Evolutionary conservation across 805 yeast species (phyloP), one percentile per base, ranked within the genome.

Genomic region (Lachancea mirantina): DNA sequence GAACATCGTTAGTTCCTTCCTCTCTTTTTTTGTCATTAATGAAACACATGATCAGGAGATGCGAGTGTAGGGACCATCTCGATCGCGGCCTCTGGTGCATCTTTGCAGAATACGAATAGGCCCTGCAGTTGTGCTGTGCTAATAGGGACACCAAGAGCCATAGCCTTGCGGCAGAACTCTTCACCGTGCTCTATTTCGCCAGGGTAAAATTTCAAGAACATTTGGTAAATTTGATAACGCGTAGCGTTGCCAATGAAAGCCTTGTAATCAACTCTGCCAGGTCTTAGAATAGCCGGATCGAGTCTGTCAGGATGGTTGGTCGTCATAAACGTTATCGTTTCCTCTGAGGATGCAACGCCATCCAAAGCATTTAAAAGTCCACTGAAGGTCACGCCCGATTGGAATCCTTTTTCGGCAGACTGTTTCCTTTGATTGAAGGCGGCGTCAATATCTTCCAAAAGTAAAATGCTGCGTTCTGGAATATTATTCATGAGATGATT

Each of bases 341-440:
- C 97, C 52, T 92, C 98, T 2, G 96, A 95, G 18, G 95, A 84
- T 3, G 97, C 92, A 11, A 92, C 97, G 28, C 98, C 98, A 57
- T 92, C 98, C 29, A 92, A 65, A 0, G 98, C 95, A 54, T 92
- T 92, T 39, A 92, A 63, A 28, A 92, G 65, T 0, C 98, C 98
- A 36, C 95, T 84, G 51, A 92, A 92, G 2, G 98, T 92, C 9
- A 92, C 96, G 13, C 95, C 95, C 1, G 94, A 76, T 15, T 70
- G 67, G 54, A 67, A 88, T 0, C 96, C 95, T 43, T 74, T 68
- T 13, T 85, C 96, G 6, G 68, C 72, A 2, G 76, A 64, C 50
- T 84, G 94, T 21, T 72, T 73, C 50, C 98, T 71, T 47, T 77
- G 74, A 48, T 76, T 80, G 62, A 92, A 92, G 0, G 98, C 98